Evolutionary conservation across 208 protist species (phyloP), one percentile per base, ranked within the genome.

Genomic region (Eutreptiella sp.): DNA sequence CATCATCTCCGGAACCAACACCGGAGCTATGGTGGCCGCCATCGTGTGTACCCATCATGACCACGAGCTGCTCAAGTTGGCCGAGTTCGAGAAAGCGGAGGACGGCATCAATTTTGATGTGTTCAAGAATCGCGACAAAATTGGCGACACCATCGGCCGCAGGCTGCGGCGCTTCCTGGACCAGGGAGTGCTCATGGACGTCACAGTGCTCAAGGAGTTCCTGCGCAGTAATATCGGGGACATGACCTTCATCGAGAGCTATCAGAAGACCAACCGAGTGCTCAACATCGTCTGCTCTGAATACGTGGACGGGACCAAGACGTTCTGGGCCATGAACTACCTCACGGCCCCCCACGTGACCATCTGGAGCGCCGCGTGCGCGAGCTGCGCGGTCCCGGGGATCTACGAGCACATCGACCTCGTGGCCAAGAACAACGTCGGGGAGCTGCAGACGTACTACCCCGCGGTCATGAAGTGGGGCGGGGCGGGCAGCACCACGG

Each of bases 241-340:
- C 14, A 53, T 85, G 2, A 89, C 83, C 4, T 89, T 91, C 66
- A 46, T 67, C 38, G 83, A 91, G 50, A 83, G 83, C 4, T 91
- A 85, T 54, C 45, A 76, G 33, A 53, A 46, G 28, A 89, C 84
- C 2, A 79, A 81, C 14, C 71, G 77, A 16, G 68, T 85, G 21
- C 58, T 90, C 43, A 89, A 90, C 68, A 85, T 90, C 33, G 74
- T 9, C 33, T 43, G 47, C 55, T 48, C n/a, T 16, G 31, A 57
- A 26, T 33, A 24, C n/a, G 21, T 57, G 14, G 9, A 41, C 36
- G 50, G 50, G 11, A 54, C 38, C 39, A 68, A 29, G 21, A 31
- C 5, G 42, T 58, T 62, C 11, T 71, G 69, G 42, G 48, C 87
- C 34, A 53, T 85, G 24, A 89, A 89, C 65, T 83, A 86, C 60